Conservation (phyloP, 371 early-diverging fungal genomes). For the Capniomyces stellatus region DNA sequence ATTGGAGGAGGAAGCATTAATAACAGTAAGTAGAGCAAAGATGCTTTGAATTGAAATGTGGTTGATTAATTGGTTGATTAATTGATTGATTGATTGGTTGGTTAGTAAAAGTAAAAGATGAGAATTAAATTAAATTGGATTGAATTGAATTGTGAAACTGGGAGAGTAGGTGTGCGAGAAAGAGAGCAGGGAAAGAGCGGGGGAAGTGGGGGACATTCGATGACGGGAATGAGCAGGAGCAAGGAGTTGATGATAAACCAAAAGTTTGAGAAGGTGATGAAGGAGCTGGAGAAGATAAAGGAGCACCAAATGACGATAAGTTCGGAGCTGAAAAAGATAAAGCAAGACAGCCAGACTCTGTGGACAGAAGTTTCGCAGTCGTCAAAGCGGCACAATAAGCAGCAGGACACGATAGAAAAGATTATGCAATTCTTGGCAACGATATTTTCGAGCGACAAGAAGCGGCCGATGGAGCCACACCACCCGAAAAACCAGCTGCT, state of each 20-base stretch:
- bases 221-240: not conserved
- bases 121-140: no score
- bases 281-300: conserved; percentile 73
- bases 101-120: no score
- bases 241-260: conserved; percentile 21
- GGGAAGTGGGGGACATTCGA: conserved; percentile 4
- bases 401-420: conserved; percentile 85
- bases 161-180: no score
- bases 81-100: no score
- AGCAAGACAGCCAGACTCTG: conserved; percentile 69
- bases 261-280: conserved; percentile 37
- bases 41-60: no score
- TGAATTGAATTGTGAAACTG: no score
- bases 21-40: conserved; percentile 34
- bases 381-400: conserved; percentile 57
- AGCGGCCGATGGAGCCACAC: conserved; percentile 1
- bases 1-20: conserved; percentile 40
- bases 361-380: conserved; percentile 68
- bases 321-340: conserved; percentile 64
- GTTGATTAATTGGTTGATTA: no score
- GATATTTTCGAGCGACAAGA: conserved; percentile 45
- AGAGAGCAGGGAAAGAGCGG: conserved; percentile 40
- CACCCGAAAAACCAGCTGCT: not conserved
- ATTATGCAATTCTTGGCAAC: conserved; percentile 62
- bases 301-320: conserved; percentile 78